Evolutionary conservation across 106 monocot species (phyloP).

Genomic region (Phalaenopsis equestris): DNA sequence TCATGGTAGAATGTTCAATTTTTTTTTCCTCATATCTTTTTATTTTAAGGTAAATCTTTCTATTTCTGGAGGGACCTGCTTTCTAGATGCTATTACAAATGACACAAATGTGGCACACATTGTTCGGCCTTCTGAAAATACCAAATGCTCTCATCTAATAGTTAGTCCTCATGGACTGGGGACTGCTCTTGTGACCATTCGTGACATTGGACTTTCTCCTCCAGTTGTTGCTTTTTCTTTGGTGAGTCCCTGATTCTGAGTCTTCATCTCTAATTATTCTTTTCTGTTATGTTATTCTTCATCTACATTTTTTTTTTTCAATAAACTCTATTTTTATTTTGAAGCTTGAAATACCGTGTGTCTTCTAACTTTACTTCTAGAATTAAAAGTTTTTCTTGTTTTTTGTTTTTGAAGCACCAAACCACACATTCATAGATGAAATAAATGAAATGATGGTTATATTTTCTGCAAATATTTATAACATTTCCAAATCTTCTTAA

Average conservation of each 20-base stretch:
- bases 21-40: not conserved
- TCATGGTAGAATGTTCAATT: not conserved
- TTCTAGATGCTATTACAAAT: slow-evolving; percentile 59
- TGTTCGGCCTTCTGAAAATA: slow-evolving; percentile 31
- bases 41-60: slow-evolving; percentile 62
- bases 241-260: slow-evolving; percentile 31
- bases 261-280: not conserved
- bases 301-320: not conserved
- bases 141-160: slow-evolving; percentile 46
- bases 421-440: no score
- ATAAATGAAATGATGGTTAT: no score
- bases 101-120: slow-evolving; percentile 65
- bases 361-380: not conserved
- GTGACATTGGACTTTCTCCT: slow-evolving; percentile 90
- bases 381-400: no score
- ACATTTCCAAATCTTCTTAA: no score
- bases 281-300: not conserved
- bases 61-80: slow-evolving; percentile 81
- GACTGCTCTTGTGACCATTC: slow-evolving; percentile 59
- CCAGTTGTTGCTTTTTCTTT: slow-evolving; percentile 46
- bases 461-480: no score
- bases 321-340: not conserved
- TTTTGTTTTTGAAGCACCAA: no score
- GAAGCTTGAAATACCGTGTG: not conserved
- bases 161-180: slow-evolving; percentile 70